Percentiles rank a stretch among this genome's conserved stretches.
Evolutionary conservation across 129 eudicot species (phyloP).

Genomic region (Artemisia argyi): DNA sequence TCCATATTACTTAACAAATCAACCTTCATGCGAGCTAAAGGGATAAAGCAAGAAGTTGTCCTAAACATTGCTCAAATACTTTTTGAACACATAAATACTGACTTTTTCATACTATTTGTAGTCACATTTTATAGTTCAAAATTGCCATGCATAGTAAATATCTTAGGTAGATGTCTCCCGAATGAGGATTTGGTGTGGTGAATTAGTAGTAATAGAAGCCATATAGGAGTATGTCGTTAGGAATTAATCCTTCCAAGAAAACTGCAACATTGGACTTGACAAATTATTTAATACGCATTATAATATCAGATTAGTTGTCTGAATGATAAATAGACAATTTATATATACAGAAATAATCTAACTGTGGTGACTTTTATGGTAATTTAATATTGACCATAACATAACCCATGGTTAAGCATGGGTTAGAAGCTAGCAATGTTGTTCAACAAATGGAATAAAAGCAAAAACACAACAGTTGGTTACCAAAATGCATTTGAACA

Average conservation of each 20-base stretch:
- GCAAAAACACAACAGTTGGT: conserved; percentile 5
- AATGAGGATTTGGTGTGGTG: too few species aligned
- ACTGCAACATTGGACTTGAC: not conserved
- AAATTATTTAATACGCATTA: not conserved
- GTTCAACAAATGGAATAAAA: conserved; percentile 15
- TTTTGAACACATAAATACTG: too few species aligned
- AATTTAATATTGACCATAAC: not conserved
- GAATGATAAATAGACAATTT: not conserved
- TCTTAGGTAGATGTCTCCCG: not conserved
- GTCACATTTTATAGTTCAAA: not conserved
- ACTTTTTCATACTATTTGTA: not conserved
- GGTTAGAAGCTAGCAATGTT: conserved; percentile 11
- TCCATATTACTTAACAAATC: too few species aligned
- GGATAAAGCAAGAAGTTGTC: too few species aligned
- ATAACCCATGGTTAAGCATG: conserved; percentile 21
- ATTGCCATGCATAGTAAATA: not conserved
- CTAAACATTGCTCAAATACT: too few species aligned
- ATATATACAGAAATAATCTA: not conserved
- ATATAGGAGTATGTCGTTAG: not conserved
- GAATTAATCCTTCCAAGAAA: not conserved
- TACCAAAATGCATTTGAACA: conserved; percentile 16
- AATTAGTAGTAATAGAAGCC: too few species aligned
- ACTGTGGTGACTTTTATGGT: conserved; percentile 2
- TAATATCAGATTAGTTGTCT: not conserved
- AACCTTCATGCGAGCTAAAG: too few species aligned